Conservation (phyloP, 148 eudicot species). For the Camellia granthamiana region DNA sequence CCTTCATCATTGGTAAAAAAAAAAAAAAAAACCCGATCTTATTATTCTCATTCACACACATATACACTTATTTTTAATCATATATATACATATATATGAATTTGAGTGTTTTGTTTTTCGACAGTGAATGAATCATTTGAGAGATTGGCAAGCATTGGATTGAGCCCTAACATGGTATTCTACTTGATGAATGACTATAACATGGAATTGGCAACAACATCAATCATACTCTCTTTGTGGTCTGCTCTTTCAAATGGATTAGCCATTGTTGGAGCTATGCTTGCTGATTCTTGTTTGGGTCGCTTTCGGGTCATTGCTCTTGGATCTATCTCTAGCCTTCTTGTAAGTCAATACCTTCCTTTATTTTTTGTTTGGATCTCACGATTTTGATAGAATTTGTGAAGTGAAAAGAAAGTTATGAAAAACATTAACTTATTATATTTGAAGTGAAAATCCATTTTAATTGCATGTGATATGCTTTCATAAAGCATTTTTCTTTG, state of each 20-base stretch:
- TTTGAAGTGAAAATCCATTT: too few relatives aligned
- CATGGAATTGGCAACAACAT: constrained; percentile 20
- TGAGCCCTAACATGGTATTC: constrained; percentile 28
- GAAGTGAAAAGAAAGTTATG: too few relatives aligned
- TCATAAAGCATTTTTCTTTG: too few relatives aligned
- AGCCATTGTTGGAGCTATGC: constrained; percentile 30
- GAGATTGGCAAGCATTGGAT: constrained; percentile 25
- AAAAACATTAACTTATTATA: too few relatives aligned
- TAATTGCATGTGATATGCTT: too few relatives aligned
- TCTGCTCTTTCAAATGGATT: constrained; percentile 21
- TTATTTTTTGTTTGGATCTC: too few relatives aligned
- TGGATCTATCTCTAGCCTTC: constrained; percentile 24
- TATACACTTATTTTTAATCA: too few relatives aligned
- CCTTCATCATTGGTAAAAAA: constrained; percentile 16
- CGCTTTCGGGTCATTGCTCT: constrained; percentile 24
- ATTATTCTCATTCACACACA: too few relatives aligned
- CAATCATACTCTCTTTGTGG: constrained; percentile 27
- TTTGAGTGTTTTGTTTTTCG: background rate
- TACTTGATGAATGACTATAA: constrained; percentile 28
- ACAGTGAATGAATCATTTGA: constrained; percentile 24
- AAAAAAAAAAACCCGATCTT: too few relatives aligned
- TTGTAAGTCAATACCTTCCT: background rate
- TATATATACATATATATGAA: background rate
- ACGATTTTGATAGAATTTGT: too few relatives aligned
- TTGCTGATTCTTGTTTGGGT: constrained; percentile 33